Base-by-base conservation (phyloP, 805 yeast genomes). In the Candida coleopterorum region DNA sequence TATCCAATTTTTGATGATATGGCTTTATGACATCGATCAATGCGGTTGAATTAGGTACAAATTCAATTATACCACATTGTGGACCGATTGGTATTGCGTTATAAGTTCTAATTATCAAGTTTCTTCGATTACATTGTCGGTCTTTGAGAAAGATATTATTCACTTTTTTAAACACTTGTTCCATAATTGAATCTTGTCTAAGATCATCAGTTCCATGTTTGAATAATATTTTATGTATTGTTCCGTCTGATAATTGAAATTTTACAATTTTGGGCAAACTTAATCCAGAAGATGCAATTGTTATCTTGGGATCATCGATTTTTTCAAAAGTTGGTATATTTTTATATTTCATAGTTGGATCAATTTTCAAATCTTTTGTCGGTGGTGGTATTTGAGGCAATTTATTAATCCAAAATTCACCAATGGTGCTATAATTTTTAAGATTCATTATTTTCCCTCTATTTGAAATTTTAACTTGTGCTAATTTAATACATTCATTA, bases 161-260 rank as follows among this genome's bases (percentile, higher is more conserved):
- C 11, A 88, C 96, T 49, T 88, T 85, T 15, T 74, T 82, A 56
- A 94, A 93, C 1, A 90, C 97, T 54, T 93, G 97, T 55, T 90
- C 94, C 98, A 93, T 94, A 39, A 93, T 86, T 0, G 95, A 85
- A 60, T 93, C 99, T 59, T 94, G 98, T 35, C 97, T 66, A 35
- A 93, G 63, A 59, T 93, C 98, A 60, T 93, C 98, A 8, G 85
- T 73, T 5, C 95, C 88, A 18, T 86, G 86, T 53, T 93, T 93
- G 45, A 89, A 61, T 14, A 93, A 63, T 52, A 82, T 71, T 38
- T 68, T 75, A 41, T 75, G 81, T 0, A 39, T 49, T 0, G 56
- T 44, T 0, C 97, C 97, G 49, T 78, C 72, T 0, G 79, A 68
- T 11, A 80, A 57, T 0, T 32, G 35, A 35, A 85, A 61, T 1